Evolutionary conservation across 2,329 filamentous ascomycete species (phyloP), one percentile per base, ranked within the genome.

Genomic region (Elsinoe fawcettii): DNA sequence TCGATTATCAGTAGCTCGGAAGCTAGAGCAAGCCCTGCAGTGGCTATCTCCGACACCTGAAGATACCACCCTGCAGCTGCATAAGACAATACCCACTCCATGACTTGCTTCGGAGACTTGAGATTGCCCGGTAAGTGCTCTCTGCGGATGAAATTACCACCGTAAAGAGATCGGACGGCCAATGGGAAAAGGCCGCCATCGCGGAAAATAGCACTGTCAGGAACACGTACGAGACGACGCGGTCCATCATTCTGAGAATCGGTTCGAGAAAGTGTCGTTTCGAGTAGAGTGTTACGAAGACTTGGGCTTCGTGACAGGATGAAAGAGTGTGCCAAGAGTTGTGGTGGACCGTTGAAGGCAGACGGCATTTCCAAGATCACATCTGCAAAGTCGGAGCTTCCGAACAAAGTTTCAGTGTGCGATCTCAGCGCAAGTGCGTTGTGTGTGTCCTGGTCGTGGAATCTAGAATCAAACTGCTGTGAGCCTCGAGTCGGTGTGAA

Each of bases 41-140:
- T 47, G 5, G 30, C 54, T 5, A 56, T 49, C 27, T 56, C 54
- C 6, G 54, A 37, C 8, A 56, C 30, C 18, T 56, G 20, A 16
- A 56, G 54, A 22, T 34, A 56, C 54, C 54, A 56, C 5, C 54
- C 54, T 25, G 54, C 54, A 25, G 30, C 12, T 18, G 41, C 43
- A 16, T 56, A 56, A 4, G 54, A 56, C 41, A 56, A 25, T 3
- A 56, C 41, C 39, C 37, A 56, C 5, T 27, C 39, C 54, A 56
- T 56, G 27, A 46, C 54, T 25, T 56, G 54, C 41, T 37, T 56
- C n/a, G 54, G 54, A 1, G 54, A 56, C 25, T 46, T 46, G 6
- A 56, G 30, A 25, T 49, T 47, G 20, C 54, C 32, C 16, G 39
- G 54, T 30, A 56, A 25, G 16, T 56, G 39, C 20, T 56, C 54